Base-by-base conservation (phyloP, 129 eudicot species). In the Pulicaria dysenterica region DNA sequence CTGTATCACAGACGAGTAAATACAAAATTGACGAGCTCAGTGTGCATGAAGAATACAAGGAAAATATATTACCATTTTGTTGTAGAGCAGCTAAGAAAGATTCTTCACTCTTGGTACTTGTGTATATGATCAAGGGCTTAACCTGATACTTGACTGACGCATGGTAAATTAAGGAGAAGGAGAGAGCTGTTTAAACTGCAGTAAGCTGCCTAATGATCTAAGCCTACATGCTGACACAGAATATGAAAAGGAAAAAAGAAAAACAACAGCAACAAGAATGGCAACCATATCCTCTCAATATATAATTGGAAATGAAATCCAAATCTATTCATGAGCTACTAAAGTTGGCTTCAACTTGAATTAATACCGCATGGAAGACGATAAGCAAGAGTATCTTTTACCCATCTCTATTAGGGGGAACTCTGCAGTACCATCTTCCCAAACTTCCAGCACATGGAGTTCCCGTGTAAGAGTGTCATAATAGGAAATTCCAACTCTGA, bases 41-140 rank as follows among this genome's bases (percentile, higher is more conserved):
- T 58, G 41, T 66, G 58, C 50, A 81, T 60, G 76, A 41, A 38
- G 58, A 24, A 44, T 57, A 80, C 71, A 81, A 51, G 73, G 39
- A 51, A 63, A 50, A 24, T 66, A 51, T 53, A 51, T 67, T 88
- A 90, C 97, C 91, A 16, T 71, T 84, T 62, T 78, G 72, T 76
- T 90, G 94, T 76, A 95, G 86, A 63, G 97, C 97, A 48, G 86
- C 72, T 85, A 95, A 77, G 50, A 90, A 85, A 38, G 85, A 74
- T 71, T 88, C 93, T 65, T 95, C 97, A 72, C 87, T 74, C 75
- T 90, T 95, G 17, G 97, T 95, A 85, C 99, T 95, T 80, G 96
- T 83, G 85, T 84, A 95, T 74, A 95, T 95, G 82, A 83, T 75
- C 77, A 79, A 74, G 67, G 99, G 96, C 70, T 86, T 83, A 45